Conservation (phyloP, 345 rosid species). For the Rhodamnia argentea region DNA sequence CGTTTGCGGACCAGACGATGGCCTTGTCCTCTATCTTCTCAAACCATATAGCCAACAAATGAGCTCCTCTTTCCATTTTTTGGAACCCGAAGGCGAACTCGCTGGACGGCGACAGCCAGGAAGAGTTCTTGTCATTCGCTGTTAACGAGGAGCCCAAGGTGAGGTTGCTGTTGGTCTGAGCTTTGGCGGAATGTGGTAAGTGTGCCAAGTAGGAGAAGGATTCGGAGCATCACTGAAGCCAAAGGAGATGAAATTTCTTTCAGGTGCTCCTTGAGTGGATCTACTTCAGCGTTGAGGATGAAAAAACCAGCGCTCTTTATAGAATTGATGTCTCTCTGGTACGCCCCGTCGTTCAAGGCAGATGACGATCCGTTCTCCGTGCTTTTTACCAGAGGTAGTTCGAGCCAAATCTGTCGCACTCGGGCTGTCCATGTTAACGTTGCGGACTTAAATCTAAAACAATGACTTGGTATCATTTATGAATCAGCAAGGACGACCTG, state of each 20-base stretch:
- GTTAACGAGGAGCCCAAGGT: slow-evolving; percentile 12
- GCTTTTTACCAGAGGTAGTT: no score
- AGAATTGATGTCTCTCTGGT: background rate
- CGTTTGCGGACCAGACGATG: slow-evolving; percentile 35
- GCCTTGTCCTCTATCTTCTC: slow-evolving; percentile 27
- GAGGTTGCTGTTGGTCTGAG: slow-evolving; percentile 12
- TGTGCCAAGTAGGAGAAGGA: background rate
- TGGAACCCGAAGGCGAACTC: slow-evolving; percentile 44
- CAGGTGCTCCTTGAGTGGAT: background rate
- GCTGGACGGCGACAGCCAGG: slow-evolving; percentile 28
- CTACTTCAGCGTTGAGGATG: background rate
- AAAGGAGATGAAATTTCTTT: background rate
- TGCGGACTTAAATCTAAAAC: no score
- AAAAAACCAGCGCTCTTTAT: background rate
- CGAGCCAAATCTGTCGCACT: no score
- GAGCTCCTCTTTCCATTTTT: background rate
- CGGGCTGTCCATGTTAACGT: no score
- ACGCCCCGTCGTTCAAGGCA: no score
- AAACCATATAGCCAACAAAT: slow-evolving; percentile 27
- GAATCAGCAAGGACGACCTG: background rate
- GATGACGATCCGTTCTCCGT: no score
- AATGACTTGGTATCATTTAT: no score
- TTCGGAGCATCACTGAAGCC: background rate
- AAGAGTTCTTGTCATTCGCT: slow-evolving; percentile 4
- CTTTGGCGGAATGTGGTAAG: slow-evolving; percentile 1